Conservation (phyloP, 2,329 filamentous ascomycete species). For the Verticillium nubilum region DNA sequence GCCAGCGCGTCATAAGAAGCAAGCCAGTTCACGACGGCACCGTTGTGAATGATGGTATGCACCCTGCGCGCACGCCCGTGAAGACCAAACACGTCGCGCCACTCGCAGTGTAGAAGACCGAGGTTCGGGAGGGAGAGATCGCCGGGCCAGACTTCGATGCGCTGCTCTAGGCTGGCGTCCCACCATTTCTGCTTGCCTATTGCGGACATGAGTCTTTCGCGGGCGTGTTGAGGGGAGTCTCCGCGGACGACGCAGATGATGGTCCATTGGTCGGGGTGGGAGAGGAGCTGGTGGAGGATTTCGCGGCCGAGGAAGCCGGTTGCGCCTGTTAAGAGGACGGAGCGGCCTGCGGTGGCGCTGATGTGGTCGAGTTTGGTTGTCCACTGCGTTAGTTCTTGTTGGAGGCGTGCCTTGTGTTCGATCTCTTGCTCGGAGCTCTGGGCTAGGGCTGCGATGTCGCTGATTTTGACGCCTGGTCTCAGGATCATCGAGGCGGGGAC, state of each 20-base stretch:
- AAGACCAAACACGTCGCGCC: not conserved
- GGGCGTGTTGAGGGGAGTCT: slow-evolving; percentile 2
- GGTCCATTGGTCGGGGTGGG: not conserved
- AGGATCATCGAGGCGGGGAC: not conserved
- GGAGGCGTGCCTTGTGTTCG: not conserved
- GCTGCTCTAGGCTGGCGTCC: slow-evolving; percentile 1
- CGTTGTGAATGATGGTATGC: slow-evolving; percentile 5
- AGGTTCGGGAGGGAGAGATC: slow-evolving; percentile 3
- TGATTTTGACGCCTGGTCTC: not conserved
- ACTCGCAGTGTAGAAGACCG: not conserved
- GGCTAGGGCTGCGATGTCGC: not conserved
- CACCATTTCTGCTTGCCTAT: slow-evolving; percentile 12
- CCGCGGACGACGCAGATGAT: slow-evolving; percentile 9
- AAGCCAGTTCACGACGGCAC: slow-evolving; percentile 9
- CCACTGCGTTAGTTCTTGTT: not conserved
- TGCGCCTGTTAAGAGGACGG: slow-evolving; percentile 9
- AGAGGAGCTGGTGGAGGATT: slow-evolving; percentile 8
- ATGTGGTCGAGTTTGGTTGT: not conserved
- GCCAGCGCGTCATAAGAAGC: slow-evolving; percentile 4
- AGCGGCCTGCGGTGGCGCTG: not conserved
- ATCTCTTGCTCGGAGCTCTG: too few relatives aligned
- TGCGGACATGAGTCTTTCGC: slow-evolving; percentile 7
- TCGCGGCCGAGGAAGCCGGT: slow-evolving; percentile 11
- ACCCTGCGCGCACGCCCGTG: not conserved
- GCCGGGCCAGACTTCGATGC: slow-evolving; percentile 8